phyloP scores from a whole-genome alignment of 257 asterid species.

The Solanum sparsipilum region DNA sequence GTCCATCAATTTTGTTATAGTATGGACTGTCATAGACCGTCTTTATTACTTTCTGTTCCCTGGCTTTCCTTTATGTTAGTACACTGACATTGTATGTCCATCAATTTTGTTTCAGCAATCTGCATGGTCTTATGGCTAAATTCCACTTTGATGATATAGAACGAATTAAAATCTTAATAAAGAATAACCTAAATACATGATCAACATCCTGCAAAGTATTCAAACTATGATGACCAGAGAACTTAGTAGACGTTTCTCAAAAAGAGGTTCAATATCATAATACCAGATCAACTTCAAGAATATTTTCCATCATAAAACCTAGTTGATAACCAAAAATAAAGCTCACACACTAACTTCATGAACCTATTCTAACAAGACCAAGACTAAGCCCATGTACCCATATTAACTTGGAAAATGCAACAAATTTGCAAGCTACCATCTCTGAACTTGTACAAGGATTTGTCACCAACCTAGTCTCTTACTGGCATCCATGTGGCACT shows the following conservation, averaged over 20 bases:
- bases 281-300: neutral
- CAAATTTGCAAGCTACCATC: neutral
- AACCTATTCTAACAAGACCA: neutral
- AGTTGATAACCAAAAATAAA: neutral
- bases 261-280: neutral
- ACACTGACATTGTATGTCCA: neutral
- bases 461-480: neutral
- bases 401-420: neutral
- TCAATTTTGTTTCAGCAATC: neutral
- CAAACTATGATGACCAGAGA: neutral
- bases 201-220: neutral
- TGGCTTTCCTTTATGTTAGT: neutral
- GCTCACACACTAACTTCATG: neutral
- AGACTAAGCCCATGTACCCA: neutral
- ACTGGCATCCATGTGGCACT: neutral
- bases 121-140: neutral
- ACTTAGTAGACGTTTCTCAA: neutral
- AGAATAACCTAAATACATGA: neutral
- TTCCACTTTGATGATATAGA: neutral
- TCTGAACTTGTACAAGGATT: neutral
- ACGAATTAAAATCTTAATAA: neutral
- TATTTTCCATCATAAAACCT: neutral
- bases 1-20: neutral
- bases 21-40: neutral
- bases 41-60: neutral